Conservation (phyloP, 345 rosid genomes). For the Lepidium aucheri region DNA sequence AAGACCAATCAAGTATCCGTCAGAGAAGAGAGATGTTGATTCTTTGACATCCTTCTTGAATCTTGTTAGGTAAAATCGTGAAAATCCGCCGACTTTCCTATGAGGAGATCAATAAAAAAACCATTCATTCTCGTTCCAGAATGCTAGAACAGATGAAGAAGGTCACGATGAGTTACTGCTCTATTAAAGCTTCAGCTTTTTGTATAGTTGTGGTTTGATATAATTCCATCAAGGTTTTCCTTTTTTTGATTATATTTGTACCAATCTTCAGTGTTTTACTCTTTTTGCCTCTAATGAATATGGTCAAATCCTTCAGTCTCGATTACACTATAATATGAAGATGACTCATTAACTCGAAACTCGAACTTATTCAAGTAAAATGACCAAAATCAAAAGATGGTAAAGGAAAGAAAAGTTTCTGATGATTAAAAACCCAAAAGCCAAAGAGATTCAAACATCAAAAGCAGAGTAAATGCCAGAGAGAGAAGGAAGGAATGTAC, state of each 20-base stretch:
- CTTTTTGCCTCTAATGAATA: not conserved
- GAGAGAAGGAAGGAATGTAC: constrained; percentile 18
- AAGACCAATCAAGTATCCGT: constrained; percentile 70
- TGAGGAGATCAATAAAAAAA: not conserved
- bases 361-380: not conserved
- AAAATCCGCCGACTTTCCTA: not conserved
- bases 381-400: not conserved
- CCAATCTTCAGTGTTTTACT: not conserved
- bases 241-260: not conserved
- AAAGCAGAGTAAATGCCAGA: constrained; percentile 8
- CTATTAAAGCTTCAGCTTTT: not conserved
- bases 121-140: constrained; percentile 21
- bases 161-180: not conserved
- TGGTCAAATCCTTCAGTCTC: not conserved
- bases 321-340: not conserved
- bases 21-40: constrained; percentile 88
- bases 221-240: not conserved
- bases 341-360: not conserved
- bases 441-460: not conserved
- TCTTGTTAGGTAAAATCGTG: constrained; percentile 45
- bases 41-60: constrained; percentile 77
- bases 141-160: constrained; percentile 20
- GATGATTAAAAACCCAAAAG: not conserved
- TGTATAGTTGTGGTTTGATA: not conserved
- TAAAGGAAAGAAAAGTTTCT: not conserved